Conservation (phyloP, 768 basidiomycete species). For the Mycena indigotica region DNA sequence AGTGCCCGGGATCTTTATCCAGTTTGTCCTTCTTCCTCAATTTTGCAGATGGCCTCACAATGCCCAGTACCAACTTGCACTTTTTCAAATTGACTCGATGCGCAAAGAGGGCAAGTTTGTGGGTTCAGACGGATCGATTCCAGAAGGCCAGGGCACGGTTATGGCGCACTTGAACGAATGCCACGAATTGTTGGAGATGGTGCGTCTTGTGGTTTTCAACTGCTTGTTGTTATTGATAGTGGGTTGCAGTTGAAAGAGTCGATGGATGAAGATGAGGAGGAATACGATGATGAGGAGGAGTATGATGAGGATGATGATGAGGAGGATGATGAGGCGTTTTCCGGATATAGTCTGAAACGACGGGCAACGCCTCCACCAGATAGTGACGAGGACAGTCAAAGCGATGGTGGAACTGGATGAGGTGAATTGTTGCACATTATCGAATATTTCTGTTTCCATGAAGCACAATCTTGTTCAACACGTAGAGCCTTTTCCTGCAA, state of each 20-base stretch:
- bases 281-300: constrained; percentile 13
- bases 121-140: constrained; percentile 83
- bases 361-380: constrained; percentile 10
- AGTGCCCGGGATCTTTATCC: constrained; percentile 92
- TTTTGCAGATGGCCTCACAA: too few relatives aligned
- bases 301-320: constrained; percentile 11
- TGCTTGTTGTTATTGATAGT: neutral
- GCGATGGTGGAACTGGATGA: too few relatives aligned
- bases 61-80: constrained; percentile 85
- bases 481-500: too few relatives aligned
- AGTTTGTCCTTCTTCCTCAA: constrained; percentile 47
- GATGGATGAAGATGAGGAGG: constrained; percentile 14
- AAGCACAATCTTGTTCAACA: too few relatives aligned
- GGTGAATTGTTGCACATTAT: too few relatives aligned
- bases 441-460: too few relatives aligned
- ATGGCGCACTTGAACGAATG: constrained; percentile 96
- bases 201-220: constrained; percentile 32
- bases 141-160: constrained; percentile 95
- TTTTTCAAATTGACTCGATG: constrained; percentile 93
- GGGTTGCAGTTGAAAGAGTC: constrained; percentile 17
- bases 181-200: constrained; percentile 95
- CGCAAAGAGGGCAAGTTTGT: constrained; percentile 93
- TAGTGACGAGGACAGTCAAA: constrained; percentile 16
- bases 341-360: neutral
- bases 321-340: neutral